A percentile compares a stretch with the other conserved stretches of the same genome.
Conservation (phyloP, 805 yeast genomes). For the Candida xiaguanensis region DNA sequence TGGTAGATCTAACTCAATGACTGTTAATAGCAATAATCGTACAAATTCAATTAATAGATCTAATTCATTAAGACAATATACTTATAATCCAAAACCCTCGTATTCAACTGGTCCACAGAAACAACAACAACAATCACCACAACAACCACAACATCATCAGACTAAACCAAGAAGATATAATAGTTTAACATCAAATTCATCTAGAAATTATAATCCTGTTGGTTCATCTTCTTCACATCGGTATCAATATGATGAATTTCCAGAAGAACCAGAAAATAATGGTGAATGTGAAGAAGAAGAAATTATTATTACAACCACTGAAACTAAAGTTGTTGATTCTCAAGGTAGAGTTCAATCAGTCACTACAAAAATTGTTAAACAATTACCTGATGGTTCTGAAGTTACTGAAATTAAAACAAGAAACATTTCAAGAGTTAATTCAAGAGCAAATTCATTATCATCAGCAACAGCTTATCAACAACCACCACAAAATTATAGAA, state of each 20-base stretch:
- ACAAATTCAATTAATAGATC: conserved; percentile 25
- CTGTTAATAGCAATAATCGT: conserved; percentile 21
- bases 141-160: too few relatives aligned
- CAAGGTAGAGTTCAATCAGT: conserved; percentile 37
- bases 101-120: conserved; percentile 25
- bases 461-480: conserved; percentile 3
- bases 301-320: conserved; percentile 35
- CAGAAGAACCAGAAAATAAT: conserved; percentile 6
- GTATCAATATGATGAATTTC: conserved; percentile 2
- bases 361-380: conserved; percentile 35
- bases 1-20: conserved; percentile 6
- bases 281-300: conserved; percentile 19
- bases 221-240: not conserved
- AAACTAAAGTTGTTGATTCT: conserved; percentile 39
- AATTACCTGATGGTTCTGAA: conserved; percentile 40
- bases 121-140: conserved; percentile 12
- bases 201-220: conserved; percentile 1
- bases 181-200: conserved; percentile 14
- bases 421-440: conserved; percentile 32
- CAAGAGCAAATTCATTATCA: conserved; percentile 28
- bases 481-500: conserved; percentile 13
- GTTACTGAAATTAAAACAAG: conserved; percentile 41
- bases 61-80: conserved; percentile 33
- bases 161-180: conserved; percentile 16
- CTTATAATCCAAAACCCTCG: conserved; percentile 38